These are phyloP conservation scores for Ophiosphaerella herpotricha DNA, from an alignment of 2,329 filamentous ascomycete genomes.

Conservation along the genomic window DNA sequence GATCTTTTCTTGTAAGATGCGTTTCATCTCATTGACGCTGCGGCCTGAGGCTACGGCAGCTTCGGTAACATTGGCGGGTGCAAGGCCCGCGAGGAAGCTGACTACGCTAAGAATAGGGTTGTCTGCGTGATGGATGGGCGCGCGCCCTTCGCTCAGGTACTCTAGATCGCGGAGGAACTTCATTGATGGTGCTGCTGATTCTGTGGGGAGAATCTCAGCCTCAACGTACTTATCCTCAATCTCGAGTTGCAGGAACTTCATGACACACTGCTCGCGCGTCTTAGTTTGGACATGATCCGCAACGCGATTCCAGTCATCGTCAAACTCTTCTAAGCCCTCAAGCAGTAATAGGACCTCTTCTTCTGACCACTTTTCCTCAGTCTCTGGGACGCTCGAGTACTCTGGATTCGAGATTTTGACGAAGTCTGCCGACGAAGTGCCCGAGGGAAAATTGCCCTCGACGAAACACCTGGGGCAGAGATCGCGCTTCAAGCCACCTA, in stretches of 20 bases:
- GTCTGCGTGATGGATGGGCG: conserved; percentile 90
- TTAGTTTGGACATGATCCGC: conserved; percentile 90
- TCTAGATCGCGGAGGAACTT: conserved; percentile 59
- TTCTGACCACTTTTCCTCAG: conserved; percentile 89
- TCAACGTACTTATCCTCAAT: conserved; percentile 98
- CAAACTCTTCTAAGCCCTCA: conserved; percentile 88
- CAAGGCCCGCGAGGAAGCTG: conserved; percentile 87
- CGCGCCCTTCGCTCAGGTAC: conserved; percentile 70
- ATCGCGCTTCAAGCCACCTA: conserved; percentile 73
- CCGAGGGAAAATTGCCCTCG: conserved; percentile 79
- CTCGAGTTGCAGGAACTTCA: conserved; percentile 94
- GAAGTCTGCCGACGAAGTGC: conserved; percentile 80
- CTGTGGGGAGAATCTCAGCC: conserved; percentile 64
- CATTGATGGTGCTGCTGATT: conserved; percentile 51
- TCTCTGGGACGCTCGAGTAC: conserved; percentile 77
- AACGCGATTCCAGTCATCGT: conserved; percentile 94
- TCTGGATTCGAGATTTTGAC: conserved; percentile 86
- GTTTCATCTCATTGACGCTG: conserved; percentile 84
- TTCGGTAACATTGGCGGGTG: conserved; percentile 86
- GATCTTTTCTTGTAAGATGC: conserved; percentile 76
- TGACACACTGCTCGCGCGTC: conserved; percentile 91
- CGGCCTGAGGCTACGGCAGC: conserved; percentile 76
- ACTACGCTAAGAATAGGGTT: conserved; percentile 98
- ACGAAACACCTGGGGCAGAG: conserved; percentile 90
- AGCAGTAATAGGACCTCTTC: conserved; percentile 86